Evolutionary conservation across 106 monocot species (phyloP).

Genomic region (Amphibolis antarctica): DNA sequence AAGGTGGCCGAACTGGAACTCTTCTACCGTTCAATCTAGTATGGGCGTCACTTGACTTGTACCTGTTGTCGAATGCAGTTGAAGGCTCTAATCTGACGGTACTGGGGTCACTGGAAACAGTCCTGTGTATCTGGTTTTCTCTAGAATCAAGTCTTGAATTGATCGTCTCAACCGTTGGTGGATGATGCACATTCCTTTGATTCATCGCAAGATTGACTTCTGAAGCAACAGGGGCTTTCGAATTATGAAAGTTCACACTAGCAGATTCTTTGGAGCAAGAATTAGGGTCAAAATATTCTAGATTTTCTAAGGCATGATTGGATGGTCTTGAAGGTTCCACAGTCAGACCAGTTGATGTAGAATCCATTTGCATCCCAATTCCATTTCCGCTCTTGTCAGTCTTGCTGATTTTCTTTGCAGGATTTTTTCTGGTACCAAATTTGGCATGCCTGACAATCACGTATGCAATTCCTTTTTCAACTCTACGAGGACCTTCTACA

Average conservation of each 20-base stretch:
- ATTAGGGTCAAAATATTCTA: not conserved
- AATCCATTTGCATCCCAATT: not conserved
- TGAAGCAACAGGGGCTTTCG: not conserved
- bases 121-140: not conserved
- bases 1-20: not conserved
- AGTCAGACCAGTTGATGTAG: not conserved
- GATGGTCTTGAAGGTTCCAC: not conserved
- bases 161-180: not conserved
- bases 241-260: not conserved
- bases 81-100: not conserved
- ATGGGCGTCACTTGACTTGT: constrained; percentile 3
- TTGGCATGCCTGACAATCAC: constrained; percentile 23
- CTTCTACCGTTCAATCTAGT: not conserved
- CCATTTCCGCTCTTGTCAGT: not conserved
- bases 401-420: constrained; percentile 7
- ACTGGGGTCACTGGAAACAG: not conserved
- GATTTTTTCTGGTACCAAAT: constrained; percentile 22
- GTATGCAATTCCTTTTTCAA: constrained; percentile 21
- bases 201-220: not conserved
- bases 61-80: constrained; percentile 3
- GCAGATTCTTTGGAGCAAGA: not conserved
- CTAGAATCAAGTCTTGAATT: not conserved
- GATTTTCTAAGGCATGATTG: not conserved
- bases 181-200: not conserved
- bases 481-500: constrained; percentile 17